phyloP scores from a whole-genome alignment of 345 rosid species.

The Firmiana major region DNA sequence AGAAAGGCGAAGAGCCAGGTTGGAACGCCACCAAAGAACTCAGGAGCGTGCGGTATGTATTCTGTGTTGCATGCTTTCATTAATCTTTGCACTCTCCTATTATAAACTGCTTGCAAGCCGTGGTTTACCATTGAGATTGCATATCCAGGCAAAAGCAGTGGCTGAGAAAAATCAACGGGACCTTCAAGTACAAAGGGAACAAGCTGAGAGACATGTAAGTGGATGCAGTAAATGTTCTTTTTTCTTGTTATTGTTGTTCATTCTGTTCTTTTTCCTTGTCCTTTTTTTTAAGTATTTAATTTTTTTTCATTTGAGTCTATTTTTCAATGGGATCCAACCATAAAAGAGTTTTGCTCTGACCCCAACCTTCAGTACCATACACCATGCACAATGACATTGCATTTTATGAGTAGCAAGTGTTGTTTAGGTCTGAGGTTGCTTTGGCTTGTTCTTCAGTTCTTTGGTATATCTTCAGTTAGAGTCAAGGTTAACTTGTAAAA shows the following conservation, averaged over 20 bases:
- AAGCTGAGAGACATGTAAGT: slow-evolving; percentile 96
- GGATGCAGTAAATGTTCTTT: slow-evolving; percentile 7
- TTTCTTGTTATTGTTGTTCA: not conserved
- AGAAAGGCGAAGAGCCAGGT: slow-evolving; percentile 86
- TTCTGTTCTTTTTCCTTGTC: not conserved
- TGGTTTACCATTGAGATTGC: slow-evolving; percentile 18
- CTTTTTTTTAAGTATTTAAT: not conserved
- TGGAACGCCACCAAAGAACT: slow-evolving; percentile 94
- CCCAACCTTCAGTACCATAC: not conserved
- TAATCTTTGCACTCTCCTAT: slow-evolving; percentile 7
- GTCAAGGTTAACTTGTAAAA: not conserved
- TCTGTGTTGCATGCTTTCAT: slow-evolving; percentile 11
- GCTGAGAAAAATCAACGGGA: slow-evolving; percentile 97
- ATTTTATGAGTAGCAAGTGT: not conserved
- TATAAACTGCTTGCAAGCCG: not conserved
- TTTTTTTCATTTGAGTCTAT: not conserved
- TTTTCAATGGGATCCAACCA: not conserved
- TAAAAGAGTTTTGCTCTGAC: not conserved
- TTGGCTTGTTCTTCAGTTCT: not conserved
- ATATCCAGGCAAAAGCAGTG: slow-evolving; percentile 77
- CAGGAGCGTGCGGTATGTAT: slow-evolving; percentile 92
- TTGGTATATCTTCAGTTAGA: not conserved
- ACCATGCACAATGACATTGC: not conserved
- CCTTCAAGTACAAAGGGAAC: slow-evolving; percentile 84
- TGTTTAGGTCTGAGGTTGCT: not conserved